A percentile compares a stretch with the other conserved stretches of the same genome.
These are phyloP conservation scores for Sporobolomyces pararoseus DNA, from an alignment of 768 basidiomycete genomes.

Conservation along the genomic window DNA sequence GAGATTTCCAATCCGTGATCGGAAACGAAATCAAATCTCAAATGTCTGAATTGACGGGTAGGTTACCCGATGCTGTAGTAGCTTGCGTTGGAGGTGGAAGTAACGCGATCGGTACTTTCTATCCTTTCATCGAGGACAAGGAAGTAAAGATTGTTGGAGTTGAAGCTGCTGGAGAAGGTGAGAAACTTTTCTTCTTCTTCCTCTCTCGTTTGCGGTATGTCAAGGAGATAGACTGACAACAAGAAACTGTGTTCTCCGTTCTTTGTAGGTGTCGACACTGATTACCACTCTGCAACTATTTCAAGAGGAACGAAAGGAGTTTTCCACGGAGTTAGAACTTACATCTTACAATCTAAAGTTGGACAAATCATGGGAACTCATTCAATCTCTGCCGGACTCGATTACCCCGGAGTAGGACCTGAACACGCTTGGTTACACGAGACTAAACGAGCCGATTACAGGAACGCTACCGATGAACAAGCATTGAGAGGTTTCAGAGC, in stretches of 20 bases:
- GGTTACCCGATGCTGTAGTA: constrained; percentile 87
- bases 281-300: constrained; percentile 86
- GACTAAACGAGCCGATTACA: constrained; percentile 85
- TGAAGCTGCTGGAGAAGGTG: constrained; percentile 95
- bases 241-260: no score
- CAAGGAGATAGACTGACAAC: not conserved
- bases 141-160: constrained; percentile 83
- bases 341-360: constrained; percentile 77
- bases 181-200: constrained; percentile 21
- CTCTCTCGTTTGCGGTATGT: not conserved
- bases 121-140: constrained; percentile 88
- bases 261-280: constrained; percentile 71
- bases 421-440: constrained; percentile 98
- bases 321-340: constrained; percentile 91
- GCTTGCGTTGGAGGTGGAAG: constrained; percentile 97
- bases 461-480: constrained; percentile 87
- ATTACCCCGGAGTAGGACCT: constrained; percentile 96
- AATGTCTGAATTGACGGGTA: constrained; percentile 65
- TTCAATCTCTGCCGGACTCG: constrained; percentile 90
- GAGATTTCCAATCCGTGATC: constrained; percentile 95
- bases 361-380: constrained; percentile 98
- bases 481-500: constrained; percentile 87
- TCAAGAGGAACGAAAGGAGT: constrained; percentile 88
- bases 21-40: constrained; percentile 90
- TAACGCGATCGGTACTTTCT: constrained; percentile 94